These are phyloP conservation scores for Candida sonorensis DNA, from an alignment of 805 yeast species.

Conservation along the genomic window DNA sequence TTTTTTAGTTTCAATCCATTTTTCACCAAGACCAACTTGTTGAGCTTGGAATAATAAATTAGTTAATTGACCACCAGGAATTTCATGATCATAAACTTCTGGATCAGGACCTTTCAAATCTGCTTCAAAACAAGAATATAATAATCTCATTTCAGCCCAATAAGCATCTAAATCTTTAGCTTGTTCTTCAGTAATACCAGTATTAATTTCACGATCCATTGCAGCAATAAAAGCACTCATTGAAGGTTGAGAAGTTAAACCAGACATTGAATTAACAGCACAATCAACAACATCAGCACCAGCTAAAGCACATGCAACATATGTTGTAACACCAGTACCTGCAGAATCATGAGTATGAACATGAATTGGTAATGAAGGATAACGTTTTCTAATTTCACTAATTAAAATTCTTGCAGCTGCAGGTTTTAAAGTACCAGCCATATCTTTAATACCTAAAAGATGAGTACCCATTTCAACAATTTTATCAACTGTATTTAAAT, in stretches of 20 bases:
- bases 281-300: slow-evolving; percentile 99
- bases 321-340: slow-evolving; percentile 97
- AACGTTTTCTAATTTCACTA: slow-evolving; percentile 72
- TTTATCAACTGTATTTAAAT: slow-evolving; percentile 71
- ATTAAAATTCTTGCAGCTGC: slow-evolving; percentile 81
- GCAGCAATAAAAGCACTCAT: slow-evolving; percentile 90
- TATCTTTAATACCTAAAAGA: slow-evolving; percentile 94
- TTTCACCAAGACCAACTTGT: slow-evolving; percentile 95
- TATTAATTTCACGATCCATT: slow-evolving; percentile 75
- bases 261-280: slow-evolving; percentile 96
- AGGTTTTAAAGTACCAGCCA: slow-evolving; percentile 99
- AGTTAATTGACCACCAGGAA: slow-evolving; percentile 99
- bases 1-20: slow-evolving; percentile 94
- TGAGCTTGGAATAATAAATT: slow-evolving; percentile 98
- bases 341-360: slow-evolving; percentile 99
- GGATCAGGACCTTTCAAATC: slow-evolving; percentile 99
- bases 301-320: slow-evolving; percentile 88
- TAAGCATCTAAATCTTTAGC: slow-evolving; percentile 85
- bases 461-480: slow-evolving; percentile 95
- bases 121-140: slow-evolving; percentile 96
- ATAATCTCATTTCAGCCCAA: slow-evolving; percentile 98
- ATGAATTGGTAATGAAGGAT: slow-evolving; percentile 94
- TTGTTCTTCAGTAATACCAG: slow-evolving; percentile 58
- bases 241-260: slow-evolving; percentile 97
- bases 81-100: slow-evolving; percentile 96